Evolutionary conservation across 2,329 filamentous ascomycete species (phyloP).

Genomic region (Ophiostoma sp.): DNA sequence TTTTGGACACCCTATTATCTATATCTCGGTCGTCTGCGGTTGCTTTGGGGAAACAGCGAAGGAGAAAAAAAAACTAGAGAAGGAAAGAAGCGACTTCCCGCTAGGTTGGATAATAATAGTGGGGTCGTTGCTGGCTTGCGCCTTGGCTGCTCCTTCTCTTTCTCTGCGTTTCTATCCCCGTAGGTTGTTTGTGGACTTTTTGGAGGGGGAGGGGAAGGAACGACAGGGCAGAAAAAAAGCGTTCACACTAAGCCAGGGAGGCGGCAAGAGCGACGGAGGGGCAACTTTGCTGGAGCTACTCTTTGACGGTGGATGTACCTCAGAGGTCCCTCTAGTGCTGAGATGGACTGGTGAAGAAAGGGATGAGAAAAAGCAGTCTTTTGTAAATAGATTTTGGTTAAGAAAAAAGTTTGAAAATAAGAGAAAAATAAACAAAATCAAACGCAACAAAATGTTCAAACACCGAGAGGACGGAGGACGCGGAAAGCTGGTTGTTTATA

Average conservation of each 20-base stretch:
- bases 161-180: constrained; percentile 16
- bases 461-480: neutral
- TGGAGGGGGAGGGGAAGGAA: constrained; percentile 15
- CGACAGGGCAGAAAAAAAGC: constrained; percentile 21
- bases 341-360: neutral
- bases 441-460: neutral
- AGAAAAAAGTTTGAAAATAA: neutral
- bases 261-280: constrained; percentile 18
- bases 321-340: neutral
- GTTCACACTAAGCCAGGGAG: neutral
- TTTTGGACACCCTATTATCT: constrained; percentile 20
- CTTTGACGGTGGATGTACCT: neutral
- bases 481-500: neutral
- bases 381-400: neutral
- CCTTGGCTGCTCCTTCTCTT: constrained; percentile 16
- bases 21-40: constrained; percentile 12
- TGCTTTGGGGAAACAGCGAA: neutral
- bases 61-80: constrained; percentile 14
- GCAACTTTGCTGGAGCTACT: constrained; percentile 14
- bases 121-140: constrained; percentile 13
- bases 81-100: neutral
- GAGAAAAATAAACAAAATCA: neutral
- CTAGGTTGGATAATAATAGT: constrained; percentile 19
- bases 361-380: neutral
- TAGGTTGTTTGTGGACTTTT: neutral